These are phyloP conservation scores for Phytophthora melonis DNA, from an alignment of 352 stramenopile genomes.

Conservation along the genomic window DNA sequence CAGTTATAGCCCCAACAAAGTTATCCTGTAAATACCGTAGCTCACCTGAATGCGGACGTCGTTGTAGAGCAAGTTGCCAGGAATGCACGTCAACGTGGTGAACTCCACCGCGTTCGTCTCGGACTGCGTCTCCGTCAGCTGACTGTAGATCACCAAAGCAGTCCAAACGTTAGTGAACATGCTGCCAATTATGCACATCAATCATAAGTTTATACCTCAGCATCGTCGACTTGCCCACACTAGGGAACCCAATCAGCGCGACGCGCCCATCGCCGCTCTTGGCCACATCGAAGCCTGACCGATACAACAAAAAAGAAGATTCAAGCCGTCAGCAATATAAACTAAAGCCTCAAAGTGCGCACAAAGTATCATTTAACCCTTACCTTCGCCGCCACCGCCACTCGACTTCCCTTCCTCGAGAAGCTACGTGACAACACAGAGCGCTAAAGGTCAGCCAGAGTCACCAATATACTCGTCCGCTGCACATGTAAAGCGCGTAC, in stretches of 20 bases:
- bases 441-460: conserved; percentile 5
- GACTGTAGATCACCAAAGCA: conserved; percentile 47
- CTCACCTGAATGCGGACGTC: conserved; percentile 95
- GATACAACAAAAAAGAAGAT: not conserved
- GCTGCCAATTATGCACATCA: not conserved
- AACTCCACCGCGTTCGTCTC: conserved; percentile 98
- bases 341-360: not conserved
- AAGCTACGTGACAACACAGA: conserved; percentile 48
- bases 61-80: conserved; percentile 96
- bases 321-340: not conserved
- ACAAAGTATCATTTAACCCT: not conserved
- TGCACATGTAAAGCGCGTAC: conserved; percentile 26
- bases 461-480: not conserved
- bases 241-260: conserved; percentile 95
- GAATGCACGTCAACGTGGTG: conserved; percentile 98
- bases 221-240: conserved; percentile 91
- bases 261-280: conserved; percentile 97
- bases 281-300: conserved; percentile 93
- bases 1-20: not conserved
- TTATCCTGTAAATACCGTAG: not conserved
- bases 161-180: not conserved
- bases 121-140: conserved; percentile 97
- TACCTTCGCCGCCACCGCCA: conserved; percentile 83
- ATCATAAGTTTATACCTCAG: conserved; percentile 54
- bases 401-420: conserved; percentile 84